These are phyloP conservation scores for Aspergillus leporis DNA, from an alignment of 495 filamentous ascomycete genomes.

Conservation along the genomic window DNA sequence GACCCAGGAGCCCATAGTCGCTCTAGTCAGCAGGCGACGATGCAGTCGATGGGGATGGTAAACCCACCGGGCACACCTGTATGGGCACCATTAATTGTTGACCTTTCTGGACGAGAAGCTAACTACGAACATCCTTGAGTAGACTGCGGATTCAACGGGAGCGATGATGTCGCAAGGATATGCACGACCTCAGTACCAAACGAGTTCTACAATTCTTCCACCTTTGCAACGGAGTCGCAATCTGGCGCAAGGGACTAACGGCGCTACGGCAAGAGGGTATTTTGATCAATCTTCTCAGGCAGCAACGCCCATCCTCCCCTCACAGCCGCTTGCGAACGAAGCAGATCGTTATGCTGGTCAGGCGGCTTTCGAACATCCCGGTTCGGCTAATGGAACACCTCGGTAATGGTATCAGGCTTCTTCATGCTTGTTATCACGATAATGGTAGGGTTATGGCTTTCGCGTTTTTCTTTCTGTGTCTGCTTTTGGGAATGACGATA, in stretches of 20 bases:
- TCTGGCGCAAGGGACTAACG: slow-evolving; percentile 34
- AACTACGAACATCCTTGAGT: slow-evolving; percentile 33
- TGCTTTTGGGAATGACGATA: slow-evolving; percentile 5
- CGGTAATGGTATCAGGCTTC: slow-evolving; percentile 16
- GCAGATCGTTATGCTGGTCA: slow-evolving; percentile 38
- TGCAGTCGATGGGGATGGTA: slow-evolving; percentile 44
- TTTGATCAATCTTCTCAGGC: slow-evolving; percentile 38
- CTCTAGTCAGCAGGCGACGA: slow-evolving; percentile 40
- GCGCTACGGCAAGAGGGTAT: slow-evolving; percentile 31
- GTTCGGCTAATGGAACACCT: slow-evolving; percentile 38
- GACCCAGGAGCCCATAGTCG: slow-evolving; percentile 41
- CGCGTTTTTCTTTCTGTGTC: background rate
- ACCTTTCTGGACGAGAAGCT: slow-evolving; percentile 25
- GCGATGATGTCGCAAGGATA: slow-evolving; percentile 46
- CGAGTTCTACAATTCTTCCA: slow-evolving; percentile 38
- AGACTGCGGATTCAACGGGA: slow-evolving; percentile 45
- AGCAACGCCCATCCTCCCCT: slow-evolving; percentile 43
- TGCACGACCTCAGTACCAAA: slow-evolving; percentile 36
- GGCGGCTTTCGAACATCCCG: slow-evolving; percentile 32
- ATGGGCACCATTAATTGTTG: slow-evolving; percentile 35
- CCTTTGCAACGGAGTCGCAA: slow-evolving; percentile 42
- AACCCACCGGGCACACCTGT: slow-evolving; percentile 47
- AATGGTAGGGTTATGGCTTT: background rate
- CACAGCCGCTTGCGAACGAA: slow-evolving; percentile 38
- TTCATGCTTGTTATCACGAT: background rate